Evolutionary conservation across 2,329 filamentous ascomycete species (phyloP), one percentile per base, ranked within the genome.

Genomic region (Colletotrichum lupini): DNA sequence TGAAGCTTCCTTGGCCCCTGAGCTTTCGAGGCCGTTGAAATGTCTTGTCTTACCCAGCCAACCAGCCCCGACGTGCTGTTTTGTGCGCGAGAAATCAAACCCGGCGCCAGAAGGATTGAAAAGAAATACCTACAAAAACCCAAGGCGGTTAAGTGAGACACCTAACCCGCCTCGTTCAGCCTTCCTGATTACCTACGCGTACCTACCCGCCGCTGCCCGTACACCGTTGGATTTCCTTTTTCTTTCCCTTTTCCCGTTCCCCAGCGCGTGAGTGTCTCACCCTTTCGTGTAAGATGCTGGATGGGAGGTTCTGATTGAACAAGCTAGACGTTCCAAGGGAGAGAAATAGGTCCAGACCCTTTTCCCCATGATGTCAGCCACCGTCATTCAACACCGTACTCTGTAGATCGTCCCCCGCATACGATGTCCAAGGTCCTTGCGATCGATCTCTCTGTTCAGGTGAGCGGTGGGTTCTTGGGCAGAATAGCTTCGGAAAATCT

Each of bases 311-410:
- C 16, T 30, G 24, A 65, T 55, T 12, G 32, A 35, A 14, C 26
- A 49, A 28, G 46, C 35, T 46, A 19, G n/a, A 67, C 16, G 9
- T 57, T 32, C 6, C 24, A 4, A 59, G 32, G 14, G 59, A 67
- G n/a, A 35, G 42, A 66, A 60, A 30, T n/a, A 35, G 2, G 24
- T 56, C 49, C 19, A 65, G 57, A 22, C 61, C 37, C 14, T 26
- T 30, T 37, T 49, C 16, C 62, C 62, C 22, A 73, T 73, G 71
- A 73, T 73, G 67, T 73, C 71, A 73, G 61, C 42, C 16, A 30
- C 56, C 71, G 49, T 71, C 71, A 73, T 61, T 49, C 67, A 60
- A 35, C 8, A 35, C 8, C 32, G 32, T 35, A 35, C 57, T 46
- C 49, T 24, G 53, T 65, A 14, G 24, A 16, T n/a, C 26, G 37